Percentiles rank a stretch among this genome's conserved stretches.
Conservation (phyloP, 1,284 basidiomycete species). For the Meripilus lineatus region DNA sequence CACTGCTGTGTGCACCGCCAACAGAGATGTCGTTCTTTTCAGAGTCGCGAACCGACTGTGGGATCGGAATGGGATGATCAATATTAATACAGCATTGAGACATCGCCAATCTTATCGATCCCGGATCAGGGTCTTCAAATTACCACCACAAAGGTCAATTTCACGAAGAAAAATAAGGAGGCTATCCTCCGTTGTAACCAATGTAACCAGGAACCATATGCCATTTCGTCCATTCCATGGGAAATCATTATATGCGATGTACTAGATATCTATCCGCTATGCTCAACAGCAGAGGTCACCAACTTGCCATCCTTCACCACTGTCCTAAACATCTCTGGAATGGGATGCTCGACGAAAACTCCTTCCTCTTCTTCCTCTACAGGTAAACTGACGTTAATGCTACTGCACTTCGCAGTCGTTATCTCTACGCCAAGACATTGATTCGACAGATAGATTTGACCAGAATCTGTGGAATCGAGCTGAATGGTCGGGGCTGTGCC, state of each 20-base stretch:
- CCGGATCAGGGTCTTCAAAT: too few species aligned
- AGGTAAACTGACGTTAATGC: slow-evolving; percentile 90
- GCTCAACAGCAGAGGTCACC: slow-evolving; percentile 87
- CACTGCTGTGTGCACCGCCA: too few species aligned
- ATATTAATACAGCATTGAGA: too few species aligned
- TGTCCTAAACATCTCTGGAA: slow-evolving; percentile 97
- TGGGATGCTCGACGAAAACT: slow-evolving; percentile 83
- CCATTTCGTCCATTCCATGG: neutral
- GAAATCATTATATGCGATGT: neutral
- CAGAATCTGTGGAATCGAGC: slow-evolving; percentile 92
- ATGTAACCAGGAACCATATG: too few species aligned
- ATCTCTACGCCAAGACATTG: slow-evolving; percentile 81
- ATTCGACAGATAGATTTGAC: slow-evolving; percentile 91
- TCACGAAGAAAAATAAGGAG: too few species aligned
- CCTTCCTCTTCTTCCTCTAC: slow-evolving; percentile 88
- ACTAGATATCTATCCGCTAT: slow-evolving; percentile 75
- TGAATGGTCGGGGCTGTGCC: slow-evolving; percentile 90
- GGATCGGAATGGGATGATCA: too few species aligned
- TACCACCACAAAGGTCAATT: too few species aligned
- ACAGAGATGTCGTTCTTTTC: too few species aligned
- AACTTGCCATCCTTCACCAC: slow-evolving; percentile 81
- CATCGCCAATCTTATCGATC: too few species aligned
- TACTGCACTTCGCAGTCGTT: slow-evolving; percentile 92
- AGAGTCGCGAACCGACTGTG: too few species aligned
- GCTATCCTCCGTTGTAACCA: too few species aligned